Conservation (phyloP, 2,329 filamentous ascomycete genomes). For the Pseudogymnoascus sp. region DNA sequence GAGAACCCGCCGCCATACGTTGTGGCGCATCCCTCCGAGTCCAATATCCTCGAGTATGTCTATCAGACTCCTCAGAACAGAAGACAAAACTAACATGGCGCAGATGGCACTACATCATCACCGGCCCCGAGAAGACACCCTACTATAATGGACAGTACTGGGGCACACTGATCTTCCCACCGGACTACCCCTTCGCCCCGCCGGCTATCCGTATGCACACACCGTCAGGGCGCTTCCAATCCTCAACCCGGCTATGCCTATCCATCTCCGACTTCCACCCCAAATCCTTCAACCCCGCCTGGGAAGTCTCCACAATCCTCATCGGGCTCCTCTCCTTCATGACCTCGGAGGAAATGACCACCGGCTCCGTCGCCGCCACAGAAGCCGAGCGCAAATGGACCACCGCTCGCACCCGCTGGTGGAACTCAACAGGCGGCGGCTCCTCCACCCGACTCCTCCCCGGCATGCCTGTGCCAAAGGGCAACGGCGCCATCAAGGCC, state of each 20-base stretch:
- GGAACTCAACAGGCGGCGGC: constrained; percentile 91
- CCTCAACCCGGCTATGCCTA: constrained; percentile 82
- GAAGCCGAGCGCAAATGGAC: constrained; percentile 71
- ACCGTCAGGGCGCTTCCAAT: constrained; percentile 89
- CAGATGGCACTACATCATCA: constrained; percentile 93
- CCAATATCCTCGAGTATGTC: constrained; percentile 79
- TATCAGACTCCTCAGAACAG: background rate
- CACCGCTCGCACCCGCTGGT: constrained; percentile 78
- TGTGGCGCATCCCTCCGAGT: constrained; percentile 78
- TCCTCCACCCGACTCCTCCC: constrained; percentile 49
- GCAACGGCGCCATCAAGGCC: constrained; percentile 72
- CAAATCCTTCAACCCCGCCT: constrained; percentile 95
- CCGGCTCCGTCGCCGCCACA: constrained; percentile 73
- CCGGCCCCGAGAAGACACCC: constrained; percentile 85
- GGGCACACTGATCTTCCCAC: constrained; percentile 91
- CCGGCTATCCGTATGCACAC: constrained; percentile 99
- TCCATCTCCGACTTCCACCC: constrained; percentile 97
- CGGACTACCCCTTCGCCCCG: constrained; percentile 94
- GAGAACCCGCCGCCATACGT: constrained; percentile 84
- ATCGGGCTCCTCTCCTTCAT: constrained; percentile 94
- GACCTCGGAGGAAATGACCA: constrained; percentile 98
- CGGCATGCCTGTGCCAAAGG: constrained; percentile 49
- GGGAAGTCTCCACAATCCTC: constrained; percentile 94
- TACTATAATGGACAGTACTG: constrained; percentile 96
- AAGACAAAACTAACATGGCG: constrained; percentile 13